Conservation (phyloP, 2,329 filamentous ascomycete genomes). For the Neurospora sp. region DNA sequence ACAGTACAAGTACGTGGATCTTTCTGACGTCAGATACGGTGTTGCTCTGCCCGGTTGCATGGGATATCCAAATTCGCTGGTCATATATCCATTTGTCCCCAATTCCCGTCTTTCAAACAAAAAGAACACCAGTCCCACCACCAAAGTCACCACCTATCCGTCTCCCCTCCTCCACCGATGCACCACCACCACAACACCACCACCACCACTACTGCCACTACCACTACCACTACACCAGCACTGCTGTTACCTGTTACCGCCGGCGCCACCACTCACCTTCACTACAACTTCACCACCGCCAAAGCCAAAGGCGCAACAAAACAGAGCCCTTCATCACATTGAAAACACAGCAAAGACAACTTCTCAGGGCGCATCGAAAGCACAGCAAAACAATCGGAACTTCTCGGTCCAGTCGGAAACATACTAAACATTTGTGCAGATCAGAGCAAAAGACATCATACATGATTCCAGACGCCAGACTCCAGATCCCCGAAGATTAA, state of each 20-base stretch:
- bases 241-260: background rate
- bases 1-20: background rate
- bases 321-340: background rate
- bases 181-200: background rate
- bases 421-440: background rate
- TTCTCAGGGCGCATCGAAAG: background rate
- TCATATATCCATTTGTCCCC: background rate
- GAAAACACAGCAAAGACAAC: background rate
- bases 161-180: background rate
- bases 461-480: background rate
- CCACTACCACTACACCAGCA: background rate
- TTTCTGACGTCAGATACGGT: background rate
- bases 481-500: background rate
- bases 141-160: background rate
- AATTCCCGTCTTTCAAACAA: background rate
- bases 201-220: background rate
- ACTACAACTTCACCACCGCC: background rate
- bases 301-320: background rate
- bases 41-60: background rate
- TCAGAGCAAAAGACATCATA: background rate
- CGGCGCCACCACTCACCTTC: background rate
- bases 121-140: background rate
- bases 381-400: background rate
- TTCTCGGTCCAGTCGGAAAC: background rate
- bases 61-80: background rate